Conservation (phyloP, 2,329 filamentous ascomycete genomes). For the Penicillium nordicum region DNA sequence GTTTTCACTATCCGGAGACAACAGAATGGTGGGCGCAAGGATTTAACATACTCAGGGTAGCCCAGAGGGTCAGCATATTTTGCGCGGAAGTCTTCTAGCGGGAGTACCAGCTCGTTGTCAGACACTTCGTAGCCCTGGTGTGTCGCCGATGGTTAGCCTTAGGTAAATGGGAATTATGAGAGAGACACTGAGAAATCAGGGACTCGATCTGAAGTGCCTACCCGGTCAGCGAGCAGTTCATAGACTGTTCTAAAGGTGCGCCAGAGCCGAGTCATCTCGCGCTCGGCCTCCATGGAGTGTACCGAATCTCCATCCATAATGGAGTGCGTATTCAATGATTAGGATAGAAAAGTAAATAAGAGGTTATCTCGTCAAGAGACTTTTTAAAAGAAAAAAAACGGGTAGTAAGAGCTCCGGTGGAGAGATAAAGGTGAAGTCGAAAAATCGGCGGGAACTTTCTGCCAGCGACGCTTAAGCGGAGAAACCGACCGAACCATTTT, state of each 20-base stretch:
- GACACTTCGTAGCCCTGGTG: conserved; percentile 84
- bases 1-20: conserved; percentile 9
- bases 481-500: conserved; percentile 27
- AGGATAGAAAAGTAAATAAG: background rate
- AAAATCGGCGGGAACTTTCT: conserved; percentile 28
- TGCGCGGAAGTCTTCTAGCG: conserved; percentile 73
- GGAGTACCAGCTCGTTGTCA: conserved; percentile 83
- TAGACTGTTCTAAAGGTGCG: conserved; percentile 89
- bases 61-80: conserved; percentile 72
- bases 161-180: conserved; percentile 3
- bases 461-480: conserved; percentile 26
- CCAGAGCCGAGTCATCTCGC: conserved; percentile 69
- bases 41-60: conserved; percentile 64
- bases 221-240: conserved; percentile 90
- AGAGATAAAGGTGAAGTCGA: conserved; percentile 20
- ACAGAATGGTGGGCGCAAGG: background rate
- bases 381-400: conserved; percentile 2
- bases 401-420: conserved; percentile 8
- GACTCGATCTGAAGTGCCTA: conserved; percentile 46
- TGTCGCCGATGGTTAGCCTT: conserved; percentile 19
- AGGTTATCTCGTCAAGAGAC: background rate
- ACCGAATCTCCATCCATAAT: conserved; percentile 42
- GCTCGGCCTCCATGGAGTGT: conserved; percentile 38
- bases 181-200: background rate
- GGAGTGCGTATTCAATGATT: background rate